Percentiles rank a stretch among this genome's conserved stretches.
Conservation (phyloP, 2,329 filamentous ascomycete species). For the Colletotrichum spaethianum region DNA sequence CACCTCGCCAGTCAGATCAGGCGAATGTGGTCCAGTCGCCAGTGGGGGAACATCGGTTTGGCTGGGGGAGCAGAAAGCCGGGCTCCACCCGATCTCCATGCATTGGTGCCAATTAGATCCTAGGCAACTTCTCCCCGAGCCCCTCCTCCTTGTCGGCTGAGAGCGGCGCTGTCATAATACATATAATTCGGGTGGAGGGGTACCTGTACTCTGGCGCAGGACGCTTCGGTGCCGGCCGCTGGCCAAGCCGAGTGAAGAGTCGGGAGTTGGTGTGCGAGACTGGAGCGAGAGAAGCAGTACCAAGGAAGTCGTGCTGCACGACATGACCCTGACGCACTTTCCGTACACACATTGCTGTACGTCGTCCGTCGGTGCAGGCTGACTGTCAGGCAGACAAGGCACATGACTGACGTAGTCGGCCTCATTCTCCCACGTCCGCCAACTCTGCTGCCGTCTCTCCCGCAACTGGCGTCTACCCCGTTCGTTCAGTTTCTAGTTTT, state of each 20-base stretch:
- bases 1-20: neutral
- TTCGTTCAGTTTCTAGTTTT: conserved; percentile 1
- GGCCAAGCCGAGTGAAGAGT: conserved; percentile 8
- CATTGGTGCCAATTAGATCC: conserved; percentile 24
- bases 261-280: neutral
- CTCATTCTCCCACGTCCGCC: conserved; percentile 19
- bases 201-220: conserved; percentile 1
- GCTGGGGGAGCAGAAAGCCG: conserved; percentile 9
- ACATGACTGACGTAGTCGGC: conserved; percentile 35
- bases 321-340: conserved; percentile 32
- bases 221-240: conserved; percentile 27
- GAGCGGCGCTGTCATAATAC: conserved; percentile 31
- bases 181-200: conserved; percentile 24
- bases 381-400: conserved; percentile 27
- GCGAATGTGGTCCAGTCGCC: conserved; percentile 4
- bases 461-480: neutral
- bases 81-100: conserved; percentile 31
- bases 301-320: conserved; percentile 37
- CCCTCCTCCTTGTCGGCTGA: conserved; percentile 17
- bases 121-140: conserved; percentile 6
- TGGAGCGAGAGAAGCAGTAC: neutral
- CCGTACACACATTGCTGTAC: conserved; percentile 11
- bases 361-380: conserved; percentile 30
- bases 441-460: conserved; percentile 9
- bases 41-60: neutral